A percentile compares a stretch with the other conserved stretches of the same genome.
phyloP scores from a whole-genome alignment of 306 rosid genomes.

The Luffa aegyptiaca region DNA sequence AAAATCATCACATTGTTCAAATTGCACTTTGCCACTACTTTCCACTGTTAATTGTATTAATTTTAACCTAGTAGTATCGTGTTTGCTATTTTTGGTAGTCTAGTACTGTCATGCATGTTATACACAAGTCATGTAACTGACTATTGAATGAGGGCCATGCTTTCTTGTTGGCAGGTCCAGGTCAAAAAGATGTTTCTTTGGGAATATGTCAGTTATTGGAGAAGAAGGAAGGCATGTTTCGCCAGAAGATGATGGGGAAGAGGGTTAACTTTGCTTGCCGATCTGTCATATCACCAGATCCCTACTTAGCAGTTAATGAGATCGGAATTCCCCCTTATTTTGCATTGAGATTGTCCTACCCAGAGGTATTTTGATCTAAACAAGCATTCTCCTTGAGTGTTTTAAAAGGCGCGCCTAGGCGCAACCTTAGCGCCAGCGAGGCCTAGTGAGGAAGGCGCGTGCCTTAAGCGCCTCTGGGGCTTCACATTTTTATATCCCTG shows the following conservation, averaged over 20 bases:
- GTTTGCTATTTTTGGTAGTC: not conserved
- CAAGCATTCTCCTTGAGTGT: not conserved
- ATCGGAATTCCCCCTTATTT: slow-evolving; percentile 96
- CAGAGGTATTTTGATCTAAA: slow-evolving; percentile 53
- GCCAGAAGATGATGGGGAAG: slow-evolving; percentile 99
- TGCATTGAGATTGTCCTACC: slow-evolving; percentile 74
- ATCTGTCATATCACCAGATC: slow-evolving; percentile 97
- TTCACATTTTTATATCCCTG: too few species aligned
- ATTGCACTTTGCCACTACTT: not conserved
- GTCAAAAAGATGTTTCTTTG: slow-evolving; percentile 34
- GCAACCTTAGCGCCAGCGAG: too few species aligned
- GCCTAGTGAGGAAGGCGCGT: too few species aligned
- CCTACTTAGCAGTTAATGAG: slow-evolving; percentile 93
- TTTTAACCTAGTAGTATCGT: not conserved
- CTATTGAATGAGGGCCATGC: slow-evolving; percentile 14
- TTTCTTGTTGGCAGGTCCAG: slow-evolving; percentile 32
- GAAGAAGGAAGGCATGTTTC: slow-evolving; percentile 93
- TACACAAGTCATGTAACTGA: slow-evolving; percentile 1
- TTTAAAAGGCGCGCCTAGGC: too few species aligned
- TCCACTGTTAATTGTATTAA: not conserved
- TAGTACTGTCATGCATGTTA: not conserved
- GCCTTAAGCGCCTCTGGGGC: too few species aligned
- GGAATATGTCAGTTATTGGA: slow-evolving; percentile 90
- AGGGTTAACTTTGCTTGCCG: slow-evolving; percentile 96
- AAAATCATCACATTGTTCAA: not conserved